phyloP scores from a whole-genome alignment of 23 red algal species.

The Agarophyton chilense region DNA sequence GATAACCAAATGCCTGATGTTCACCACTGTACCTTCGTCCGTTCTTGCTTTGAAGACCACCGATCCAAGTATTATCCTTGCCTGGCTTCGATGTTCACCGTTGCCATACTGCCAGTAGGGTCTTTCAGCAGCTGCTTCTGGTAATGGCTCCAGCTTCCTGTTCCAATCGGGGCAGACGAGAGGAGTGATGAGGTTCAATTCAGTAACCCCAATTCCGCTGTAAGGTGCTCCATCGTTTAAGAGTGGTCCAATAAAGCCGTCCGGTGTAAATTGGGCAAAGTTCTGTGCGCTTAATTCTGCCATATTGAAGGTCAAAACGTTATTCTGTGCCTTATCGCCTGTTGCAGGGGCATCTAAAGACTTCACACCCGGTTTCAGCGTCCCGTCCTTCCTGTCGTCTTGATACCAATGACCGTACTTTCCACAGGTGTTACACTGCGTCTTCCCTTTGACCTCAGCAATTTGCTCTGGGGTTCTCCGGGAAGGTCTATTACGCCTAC shows the following conservation, averaged over 20 bases:
- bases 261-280: neutral
- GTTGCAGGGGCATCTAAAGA: neutral
- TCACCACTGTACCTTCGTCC: neutral
- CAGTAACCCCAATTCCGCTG: constrained; percentile 18
- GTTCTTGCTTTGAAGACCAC: neutral
- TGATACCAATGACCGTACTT: neutral
- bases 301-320: neutral
- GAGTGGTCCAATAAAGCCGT: neutral
- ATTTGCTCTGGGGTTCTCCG: constrained; percentile 2
- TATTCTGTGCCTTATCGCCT: neutral
- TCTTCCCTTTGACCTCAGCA: neutral
- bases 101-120: constrained; percentile 51
- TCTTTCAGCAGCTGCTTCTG: constrained; percentile 13
- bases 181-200: neutral
- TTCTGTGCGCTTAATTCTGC: neutral
- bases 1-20: constrained; percentile 37
- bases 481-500: too few relatives aligned
- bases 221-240: constrained; percentile 48
- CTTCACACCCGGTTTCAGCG: constrained; percentile 1
- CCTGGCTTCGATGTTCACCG: constrained; percentile 27
- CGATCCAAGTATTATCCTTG: constrained; percentile 6
- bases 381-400: constrained; percentile 12
- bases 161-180: constrained; percentile 35
- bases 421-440: neutral
- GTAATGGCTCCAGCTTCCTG: neutral